Evolutionary conservation across 2,329 filamentous ascomycete species (phyloP).

Genomic region (Paecilomyces variotii): DNA sequence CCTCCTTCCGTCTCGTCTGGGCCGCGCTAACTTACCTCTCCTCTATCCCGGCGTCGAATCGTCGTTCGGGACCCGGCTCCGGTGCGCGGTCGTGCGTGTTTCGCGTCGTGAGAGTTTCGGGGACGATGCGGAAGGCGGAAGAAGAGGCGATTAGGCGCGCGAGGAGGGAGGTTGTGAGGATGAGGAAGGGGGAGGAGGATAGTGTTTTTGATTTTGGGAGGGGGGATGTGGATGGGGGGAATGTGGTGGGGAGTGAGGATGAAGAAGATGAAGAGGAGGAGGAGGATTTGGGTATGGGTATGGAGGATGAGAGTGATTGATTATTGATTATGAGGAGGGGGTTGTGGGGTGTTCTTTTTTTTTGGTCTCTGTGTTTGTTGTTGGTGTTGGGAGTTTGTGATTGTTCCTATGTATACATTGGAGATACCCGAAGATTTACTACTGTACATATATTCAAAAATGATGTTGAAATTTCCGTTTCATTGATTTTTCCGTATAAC

Average conservation of each 20-base stretch:
- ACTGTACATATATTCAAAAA: slow-evolving; percentile 12
- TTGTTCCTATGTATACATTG: slow-evolving; percentile 10
- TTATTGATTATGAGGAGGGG: slow-evolving; percentile 20
- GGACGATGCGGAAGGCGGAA: slow-evolving; percentile 87
- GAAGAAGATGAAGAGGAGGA: slow-evolving; percentile 32
- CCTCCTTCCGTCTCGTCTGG: slow-evolving; percentile 83
- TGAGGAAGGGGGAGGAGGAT: slow-evolving; percentile 45
- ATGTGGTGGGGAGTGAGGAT: slow-evolving; percentile 32
- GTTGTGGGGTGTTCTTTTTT: no score
- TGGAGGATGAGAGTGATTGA: slow-evolving; percentile 41
- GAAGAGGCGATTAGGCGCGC: slow-evolving; percentile 79
- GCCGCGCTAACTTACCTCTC: slow-evolving; percentile 76
- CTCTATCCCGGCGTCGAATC: slow-evolving; percentile 44
- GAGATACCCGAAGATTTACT: slow-evolving; percentile 18
- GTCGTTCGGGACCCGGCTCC: not conserved
- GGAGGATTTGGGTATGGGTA: slow-evolving; percentile 29
- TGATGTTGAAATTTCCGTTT: slow-evolving; percentile 36
- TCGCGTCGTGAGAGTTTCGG: slow-evolving; percentile 77
- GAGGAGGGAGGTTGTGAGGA: slow-evolving; percentile 60
- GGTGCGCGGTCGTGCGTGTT: slow-evolving; percentile 59
- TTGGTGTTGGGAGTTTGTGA: not conserved
- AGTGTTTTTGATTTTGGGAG: slow-evolving; percentile 34
- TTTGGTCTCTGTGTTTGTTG: not conserved
- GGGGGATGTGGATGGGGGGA: slow-evolving; percentile 28
- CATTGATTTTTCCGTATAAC: slow-evolving; percentile 54